Base-by-base conservation (phyloP, 2,329 filamentous ascomycete species). In the Aspergillus sp. region DNA sequence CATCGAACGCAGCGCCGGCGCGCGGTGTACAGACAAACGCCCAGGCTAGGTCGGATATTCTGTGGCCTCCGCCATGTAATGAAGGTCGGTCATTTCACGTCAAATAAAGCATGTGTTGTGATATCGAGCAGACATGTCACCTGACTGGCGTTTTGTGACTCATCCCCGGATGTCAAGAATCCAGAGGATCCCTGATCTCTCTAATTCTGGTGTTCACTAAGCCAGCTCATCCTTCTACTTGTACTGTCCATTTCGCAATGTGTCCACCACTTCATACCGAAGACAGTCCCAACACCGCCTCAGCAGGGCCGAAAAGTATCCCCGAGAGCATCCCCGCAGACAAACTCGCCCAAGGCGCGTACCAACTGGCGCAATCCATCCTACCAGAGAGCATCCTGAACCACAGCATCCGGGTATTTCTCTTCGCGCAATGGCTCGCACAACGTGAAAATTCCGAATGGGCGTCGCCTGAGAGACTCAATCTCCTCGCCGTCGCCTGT, bases 401-500 rank as follows among this genome's bases (percentile, higher is more conserved):
- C 47, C 63, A 65, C 54, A 61, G 57, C 43, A n/a, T 65, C 45
- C 57, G 62, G 30, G 60, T 65, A 41, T 64, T 57, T 50, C 46
- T 61, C 4, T 58, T 61, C 42, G 56, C 61, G 11, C 55, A 60
- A 46, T 60, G 57, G 55, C 50, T 65, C 47, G 50, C 62, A 38
- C 7, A 49, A 46, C 16, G 50, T 45, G 41, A 57, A 55, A 40
- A 41, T 32, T 52, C 54, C 38, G 24, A 43, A 11, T 65, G 51
- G 58, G 57, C 49, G 4, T 41, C 48, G 45, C 46, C 48, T 8
- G 54, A 53, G 5, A 51, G 42, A 26, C 24, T 59, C 40, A 50
- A 49, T 26, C 53, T 66, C 2, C 56, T 70, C 33, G 67, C 65
- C 52, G 56, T 59, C 1, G 64, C 68, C 40, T 65, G 60, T 56